phyloP scores from a whole-genome alignment of 2,329 filamentous ascomycete genomes.

The Botrytis tulipae region DNA sequence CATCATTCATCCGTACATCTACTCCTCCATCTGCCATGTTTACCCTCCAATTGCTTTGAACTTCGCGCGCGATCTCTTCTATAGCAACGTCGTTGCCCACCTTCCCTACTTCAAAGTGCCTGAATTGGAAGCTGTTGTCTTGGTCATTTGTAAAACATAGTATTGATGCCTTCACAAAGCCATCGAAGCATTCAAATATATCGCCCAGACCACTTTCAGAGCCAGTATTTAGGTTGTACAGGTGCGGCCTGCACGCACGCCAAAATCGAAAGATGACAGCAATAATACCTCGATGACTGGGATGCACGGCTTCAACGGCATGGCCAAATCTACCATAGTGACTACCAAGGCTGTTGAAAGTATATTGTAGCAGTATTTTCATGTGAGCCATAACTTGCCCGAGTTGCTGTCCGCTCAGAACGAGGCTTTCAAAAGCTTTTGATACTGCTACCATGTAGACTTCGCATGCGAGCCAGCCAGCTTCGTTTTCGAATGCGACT shows the following conservation, averaged over 20 bases:
- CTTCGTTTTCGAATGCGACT: constrained; percentile 29
- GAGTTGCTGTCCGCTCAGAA: constrained; percentile 20
- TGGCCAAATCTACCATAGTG: constrained; percentile 8
- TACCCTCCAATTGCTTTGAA: constrained; percentile 17
- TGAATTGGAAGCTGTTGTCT: constrained; percentile 4
- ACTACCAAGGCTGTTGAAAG: constrained; percentile 26
- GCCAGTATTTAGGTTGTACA: not conserved
- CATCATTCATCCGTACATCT: constrained; percentile 9
- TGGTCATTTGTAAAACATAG: not conserved
- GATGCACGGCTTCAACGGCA: constrained; percentile 20
- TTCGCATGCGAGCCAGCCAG: constrained; percentile 31
- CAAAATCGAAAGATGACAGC: constrained; percentile 30
- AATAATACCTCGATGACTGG: constrained; percentile 27
- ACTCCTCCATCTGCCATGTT: not conserved
- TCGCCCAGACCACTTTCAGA: not conserved
- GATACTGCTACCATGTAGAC: constrained; percentile 31
- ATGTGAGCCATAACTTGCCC: constrained; percentile 22
- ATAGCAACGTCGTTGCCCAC: constrained; percentile 14
- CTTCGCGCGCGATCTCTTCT: constrained; percentile 11
- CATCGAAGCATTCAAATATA: constrained; percentile 5
- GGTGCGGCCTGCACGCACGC: constrained; percentile 26
- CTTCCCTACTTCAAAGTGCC: constrained; percentile 10
- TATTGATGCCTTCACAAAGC: constrained; percentile 8
- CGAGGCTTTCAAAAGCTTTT: constrained; percentile 15
- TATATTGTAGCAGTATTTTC: constrained; percentile 31